Conservation (phyloP, 2,329 filamentous ascomycete species). For the Torrubiella hemipterigena region DNA sequence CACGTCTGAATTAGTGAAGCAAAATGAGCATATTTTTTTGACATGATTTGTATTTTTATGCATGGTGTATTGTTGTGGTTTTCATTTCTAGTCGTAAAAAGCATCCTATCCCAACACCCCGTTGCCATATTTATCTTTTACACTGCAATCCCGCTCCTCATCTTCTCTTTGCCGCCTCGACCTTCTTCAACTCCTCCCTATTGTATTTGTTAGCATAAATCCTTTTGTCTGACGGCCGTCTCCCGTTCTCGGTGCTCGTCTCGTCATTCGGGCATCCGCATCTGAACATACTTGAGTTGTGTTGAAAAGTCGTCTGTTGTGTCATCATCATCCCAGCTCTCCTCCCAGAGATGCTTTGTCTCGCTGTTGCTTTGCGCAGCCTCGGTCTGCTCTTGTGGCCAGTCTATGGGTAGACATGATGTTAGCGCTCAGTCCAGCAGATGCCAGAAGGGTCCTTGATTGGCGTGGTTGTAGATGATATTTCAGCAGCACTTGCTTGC, state of each 20-base stretch:
- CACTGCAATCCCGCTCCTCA: conserved; percentile 12
- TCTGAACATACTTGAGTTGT: conserved; percentile 79
- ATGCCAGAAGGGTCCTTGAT: too few species aligned
- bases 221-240: conserved; percentile 1
- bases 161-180: conserved; percentile 62
- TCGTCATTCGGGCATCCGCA: too few species aligned
- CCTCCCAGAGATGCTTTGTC: conserved; percentile 82
- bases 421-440: too few species aligned
- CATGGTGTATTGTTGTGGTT: neutral
- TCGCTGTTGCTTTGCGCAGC: conserved; percentile 58
- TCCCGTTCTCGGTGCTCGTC: neutral
- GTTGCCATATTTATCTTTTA: neutral
- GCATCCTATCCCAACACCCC: too few species aligned
- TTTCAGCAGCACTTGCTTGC: neutral
- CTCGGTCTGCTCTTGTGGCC: conserved; percentile 84
- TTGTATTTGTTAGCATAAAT: conserved; percentile 6
- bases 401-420: conserved; percentile 49
- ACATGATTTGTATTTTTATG: neutral
- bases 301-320: conserved; percentile 92
- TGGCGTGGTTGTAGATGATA: too few species aligned
- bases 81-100: too few species aligned
- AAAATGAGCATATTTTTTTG: neutral
- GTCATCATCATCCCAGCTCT: conserved; percentile 99
- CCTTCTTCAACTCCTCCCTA: conserved; percentile 90
- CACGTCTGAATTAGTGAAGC: neutral